phyloP scores from a whole-genome alignment of 768 basidiomycete genomes.

The Lentinula aciculospora region DNA sequence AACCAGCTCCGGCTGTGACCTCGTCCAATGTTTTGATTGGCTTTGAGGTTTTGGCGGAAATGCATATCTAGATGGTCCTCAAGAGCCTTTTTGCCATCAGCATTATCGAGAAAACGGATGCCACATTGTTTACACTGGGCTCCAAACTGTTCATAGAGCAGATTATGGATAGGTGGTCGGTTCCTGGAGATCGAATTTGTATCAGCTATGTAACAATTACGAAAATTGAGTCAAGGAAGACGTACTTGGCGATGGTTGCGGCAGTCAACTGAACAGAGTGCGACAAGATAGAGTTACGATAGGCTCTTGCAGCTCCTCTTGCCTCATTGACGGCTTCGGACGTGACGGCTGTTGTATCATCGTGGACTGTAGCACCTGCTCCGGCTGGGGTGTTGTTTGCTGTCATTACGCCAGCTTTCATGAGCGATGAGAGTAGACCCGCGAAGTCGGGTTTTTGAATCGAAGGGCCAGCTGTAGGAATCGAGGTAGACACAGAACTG shows the following conservation, averaged over 20 bases:
- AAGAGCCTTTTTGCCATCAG: constrained; percentile 67
- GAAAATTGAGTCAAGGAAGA: too few relatives aligned
- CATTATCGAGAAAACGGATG: constrained; percentile 73
- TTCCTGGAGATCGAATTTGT: constrained; percentile 30
- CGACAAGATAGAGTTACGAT: constrained; percentile 54
- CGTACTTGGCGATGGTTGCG: constrained; percentile 70
- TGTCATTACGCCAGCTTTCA: constrained; percentile 77
- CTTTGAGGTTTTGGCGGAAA: constrained; percentile 87
- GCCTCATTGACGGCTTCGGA: constrained; percentile 30
- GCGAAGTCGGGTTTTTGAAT: constrained; percentile 38
- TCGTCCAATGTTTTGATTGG: constrained; percentile 70
- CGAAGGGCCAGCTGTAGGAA: constrained; percentile 24
- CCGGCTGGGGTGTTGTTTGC: constrained; percentile 46
- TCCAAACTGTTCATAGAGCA: constrained; percentile 72
- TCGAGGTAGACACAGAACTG: constrained; percentile 15
- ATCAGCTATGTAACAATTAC: too few relatives aligned
- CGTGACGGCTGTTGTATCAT: constrained; percentile 23
- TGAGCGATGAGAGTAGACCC: constrained; percentile 58
- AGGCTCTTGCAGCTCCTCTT: constrained; percentile 46
- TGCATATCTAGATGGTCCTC: constrained; percentile 95
- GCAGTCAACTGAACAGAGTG: constrained; percentile 59
- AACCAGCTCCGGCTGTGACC: constrained; percentile 93
- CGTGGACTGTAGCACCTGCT: constrained; percentile 35
- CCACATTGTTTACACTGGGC: constrained; percentile 94
- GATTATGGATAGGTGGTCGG: constrained; percentile 53